Evolutionary conservation across 2,329 filamentous ascomycete genomes (phyloP).

Genomic region (Penicillium italicum): DNA sequence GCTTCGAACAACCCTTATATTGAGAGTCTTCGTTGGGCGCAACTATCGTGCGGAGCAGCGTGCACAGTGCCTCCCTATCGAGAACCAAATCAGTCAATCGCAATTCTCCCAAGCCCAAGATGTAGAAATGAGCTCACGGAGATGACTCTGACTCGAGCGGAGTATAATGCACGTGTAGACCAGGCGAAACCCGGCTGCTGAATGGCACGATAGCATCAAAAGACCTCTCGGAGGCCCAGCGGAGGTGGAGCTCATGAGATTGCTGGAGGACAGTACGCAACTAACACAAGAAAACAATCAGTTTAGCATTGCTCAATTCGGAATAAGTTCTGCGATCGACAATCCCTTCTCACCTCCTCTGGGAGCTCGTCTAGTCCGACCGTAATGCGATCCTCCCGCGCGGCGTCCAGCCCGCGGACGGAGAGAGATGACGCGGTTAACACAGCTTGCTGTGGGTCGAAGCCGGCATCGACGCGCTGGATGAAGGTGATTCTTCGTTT

Average conservation of each 20-base stretch:
- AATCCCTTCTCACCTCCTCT: slow-evolving; percentile 49
- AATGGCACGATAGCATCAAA: slow-evolving; percentile 66
- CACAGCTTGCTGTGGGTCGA: slow-evolving; percentile 62
- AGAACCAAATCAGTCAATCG: slow-evolving; percentile 8
- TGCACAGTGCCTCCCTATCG: slow-evolving; percentile 53
- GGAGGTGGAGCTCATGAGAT: slow-evolving; percentile 70
- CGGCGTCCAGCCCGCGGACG: slow-evolving; percentile 60
- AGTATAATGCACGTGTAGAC: slow-evolving; percentile 76
- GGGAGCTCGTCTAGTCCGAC: slow-evolving; percentile 71
- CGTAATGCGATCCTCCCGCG: slow-evolving; percentile 76
- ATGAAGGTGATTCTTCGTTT: slow-evolving; percentile 66
- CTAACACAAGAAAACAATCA: slow-evolving; percentile 32
- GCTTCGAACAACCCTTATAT: slow-evolving; percentile 51
- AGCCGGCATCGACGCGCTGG: slow-evolving; percentile 59
- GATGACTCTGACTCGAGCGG: slow-evolving; percentile 45
- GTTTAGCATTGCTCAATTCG: background rate
- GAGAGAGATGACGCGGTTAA: slow-evolving; percentile 54
- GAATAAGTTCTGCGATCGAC: background rate
- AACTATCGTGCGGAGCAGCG: slow-evolving; percentile 57
- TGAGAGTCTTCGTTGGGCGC: slow-evolving; percentile 30
- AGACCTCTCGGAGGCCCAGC: slow-evolving; percentile 64
- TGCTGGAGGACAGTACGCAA: slow-evolving; percentile 60
- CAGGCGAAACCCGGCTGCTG: slow-evolving; percentile 69
- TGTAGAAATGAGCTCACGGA: slow-evolving; percentile 29
- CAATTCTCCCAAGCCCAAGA: background rate